phyloP scores from a whole-genome alignment of 2,329 filamentous ascomycete genomes.

The Biscogniauxia mediterranea region DNA sequence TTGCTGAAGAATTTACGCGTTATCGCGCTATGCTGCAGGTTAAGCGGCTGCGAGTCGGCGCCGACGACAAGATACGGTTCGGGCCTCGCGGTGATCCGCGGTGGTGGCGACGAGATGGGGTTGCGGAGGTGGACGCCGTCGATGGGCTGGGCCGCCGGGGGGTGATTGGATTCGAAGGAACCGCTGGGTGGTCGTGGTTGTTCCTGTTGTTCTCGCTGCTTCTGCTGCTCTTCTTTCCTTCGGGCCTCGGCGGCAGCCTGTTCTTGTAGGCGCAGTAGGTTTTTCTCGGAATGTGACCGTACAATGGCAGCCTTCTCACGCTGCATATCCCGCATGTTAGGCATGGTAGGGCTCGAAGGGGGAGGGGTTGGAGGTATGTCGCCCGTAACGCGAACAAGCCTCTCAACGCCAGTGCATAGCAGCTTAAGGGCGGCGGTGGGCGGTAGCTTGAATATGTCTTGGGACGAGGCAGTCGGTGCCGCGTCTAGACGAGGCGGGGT shows the following conservation, averaged over 20 bases:
- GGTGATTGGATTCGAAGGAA: slow-evolving; percentile 22
- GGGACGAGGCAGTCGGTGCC: slow-evolving; percentile 40
- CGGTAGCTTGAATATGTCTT: slow-evolving; percentile 72
- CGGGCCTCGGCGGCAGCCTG: slow-evolving; percentile 30
- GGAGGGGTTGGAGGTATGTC: slow-evolving; percentile 81
- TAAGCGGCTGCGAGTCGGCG: slow-evolving; percentile 69
- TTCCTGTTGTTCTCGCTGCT: slow-evolving; percentile 28
- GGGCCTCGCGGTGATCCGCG: slow-evolving; percentile 27
- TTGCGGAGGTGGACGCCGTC: slow-evolving; percentile 55
- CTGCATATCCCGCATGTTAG: slow-evolving; percentile 63
- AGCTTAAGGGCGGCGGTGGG: slow-evolving; percentile 75
- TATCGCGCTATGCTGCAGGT: slow-evolving; percentile 79
- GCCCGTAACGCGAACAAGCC: slow-evolving; percentile 69
- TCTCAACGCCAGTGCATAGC: slow-evolving; percentile 70
- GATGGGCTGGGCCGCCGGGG: slow-evolving; percentile 37
- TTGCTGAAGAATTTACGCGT: slow-evolving; percentile 94
- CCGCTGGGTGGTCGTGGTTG: slow-evolving; percentile 7
- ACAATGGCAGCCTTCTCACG: slow-evolving; percentile 61
- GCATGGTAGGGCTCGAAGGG: slow-evolving; percentile 59
- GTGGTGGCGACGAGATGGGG: slow-evolving; percentile 24
- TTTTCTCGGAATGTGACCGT: slow-evolving; percentile 56
- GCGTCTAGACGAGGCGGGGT: slow-evolving; percentile 43
- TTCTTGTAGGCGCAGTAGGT: slow-evolving; percentile 44
- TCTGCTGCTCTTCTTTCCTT: slow-evolving; percentile 24
- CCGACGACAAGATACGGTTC: slow-evolving; percentile 61